Conservation (phyloP, 73 alveolate species). For the Paramecium caudatum region DNA sequence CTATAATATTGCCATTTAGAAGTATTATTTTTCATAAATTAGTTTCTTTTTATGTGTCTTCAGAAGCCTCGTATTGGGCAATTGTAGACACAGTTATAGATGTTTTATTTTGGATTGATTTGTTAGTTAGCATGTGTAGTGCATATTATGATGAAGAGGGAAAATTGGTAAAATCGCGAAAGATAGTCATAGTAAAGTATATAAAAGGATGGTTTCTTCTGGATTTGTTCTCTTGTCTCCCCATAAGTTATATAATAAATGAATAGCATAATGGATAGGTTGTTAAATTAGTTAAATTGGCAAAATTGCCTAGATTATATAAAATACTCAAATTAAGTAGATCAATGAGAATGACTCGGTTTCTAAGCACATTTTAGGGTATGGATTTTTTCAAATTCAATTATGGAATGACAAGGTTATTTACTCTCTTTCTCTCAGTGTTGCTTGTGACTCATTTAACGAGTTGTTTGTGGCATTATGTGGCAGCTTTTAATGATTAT, state of each 20-base stretch:
- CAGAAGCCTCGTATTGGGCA: slow-evolving; percentile 58
- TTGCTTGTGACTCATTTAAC: slow-evolving; percentile 85
- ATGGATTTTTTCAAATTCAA: slow-evolving; percentile 79
- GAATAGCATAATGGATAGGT: slow-evolving; percentile 37
- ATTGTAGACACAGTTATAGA: slow-evolving; percentile 75
- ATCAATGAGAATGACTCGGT: slow-evolving; percentile 76
- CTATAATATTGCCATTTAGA: slow-evolving; percentile 78
- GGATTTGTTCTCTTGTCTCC: slow-evolving; percentile 88
- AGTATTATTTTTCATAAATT: not conserved
- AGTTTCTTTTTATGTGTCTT: slow-evolving; percentile 77
- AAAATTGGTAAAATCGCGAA: slow-evolving; percentile 77
- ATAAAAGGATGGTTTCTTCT: slow-evolving; percentile 85
- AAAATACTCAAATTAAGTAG: slow-evolving; percentile 79
- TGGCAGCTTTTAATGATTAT: slow-evolving; percentile 87
- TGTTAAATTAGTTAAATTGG: slow-evolving; percentile 73
- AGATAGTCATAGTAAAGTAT: slow-evolving; percentile 75
- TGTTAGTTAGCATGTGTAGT: slow-evolving; percentile 82
- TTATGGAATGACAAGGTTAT: slow-evolving; percentile 81
- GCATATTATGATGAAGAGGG: slow-evolving; percentile 89
- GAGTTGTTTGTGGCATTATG: slow-evolving; percentile 89
- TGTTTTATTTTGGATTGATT: slow-evolving; percentile 82
- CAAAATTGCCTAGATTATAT: slow-evolving; percentile 83
- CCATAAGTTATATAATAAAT: slow-evolving; percentile 77
- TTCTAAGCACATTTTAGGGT: not conserved
- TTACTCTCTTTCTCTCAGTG: slow-evolving; percentile 65